Evolutionary conservation across 2,329 filamentous ascomycete genomes (phyloP).

Genomic region (Apiospora phragmitis): DNA sequence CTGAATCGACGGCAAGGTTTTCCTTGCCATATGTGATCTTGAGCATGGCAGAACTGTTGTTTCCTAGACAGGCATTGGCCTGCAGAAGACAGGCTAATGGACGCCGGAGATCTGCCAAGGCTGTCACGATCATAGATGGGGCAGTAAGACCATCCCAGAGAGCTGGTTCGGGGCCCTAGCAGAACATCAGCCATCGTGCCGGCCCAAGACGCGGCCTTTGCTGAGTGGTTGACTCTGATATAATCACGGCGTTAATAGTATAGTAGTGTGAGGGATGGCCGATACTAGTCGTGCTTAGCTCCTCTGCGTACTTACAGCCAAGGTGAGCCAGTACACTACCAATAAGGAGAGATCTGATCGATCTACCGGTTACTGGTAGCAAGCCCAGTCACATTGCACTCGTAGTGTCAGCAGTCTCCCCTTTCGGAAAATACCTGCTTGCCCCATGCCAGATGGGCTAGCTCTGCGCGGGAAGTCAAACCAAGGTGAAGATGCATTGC

Average conservation of each 20-base stretch:
- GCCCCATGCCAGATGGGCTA: not conserved
- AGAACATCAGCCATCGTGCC: not conserved
- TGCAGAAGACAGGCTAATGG: not conserved
- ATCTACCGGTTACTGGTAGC: not conserved
- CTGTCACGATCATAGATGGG: not conserved
- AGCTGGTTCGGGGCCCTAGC: not conserved
- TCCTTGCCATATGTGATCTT: not conserved
- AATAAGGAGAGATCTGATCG: not conserved
- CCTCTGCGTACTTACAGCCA: not conserved
- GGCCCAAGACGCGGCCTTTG: not conserved
- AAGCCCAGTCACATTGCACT: not conserved
- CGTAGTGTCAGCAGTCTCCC: not conserved
- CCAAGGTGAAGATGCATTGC: not conserved
- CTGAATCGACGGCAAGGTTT: not conserved
- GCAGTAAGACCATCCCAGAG: not conserved
- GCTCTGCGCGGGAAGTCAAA: not conserved
- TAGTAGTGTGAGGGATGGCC: not conserved
- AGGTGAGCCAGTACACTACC: not conserved
- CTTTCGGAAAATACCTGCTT: not conserved
- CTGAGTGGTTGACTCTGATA: not conserved
- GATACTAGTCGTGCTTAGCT: not conserved
- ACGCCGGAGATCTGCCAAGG: not conserved
- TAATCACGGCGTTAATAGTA: not conserved
- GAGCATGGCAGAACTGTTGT: not conserved
- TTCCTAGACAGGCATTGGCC: not conserved